Base-by-base conservation (phyloP, 2,329 filamentous ascomycete species). In the Celoporthe dispersa region DNA sequence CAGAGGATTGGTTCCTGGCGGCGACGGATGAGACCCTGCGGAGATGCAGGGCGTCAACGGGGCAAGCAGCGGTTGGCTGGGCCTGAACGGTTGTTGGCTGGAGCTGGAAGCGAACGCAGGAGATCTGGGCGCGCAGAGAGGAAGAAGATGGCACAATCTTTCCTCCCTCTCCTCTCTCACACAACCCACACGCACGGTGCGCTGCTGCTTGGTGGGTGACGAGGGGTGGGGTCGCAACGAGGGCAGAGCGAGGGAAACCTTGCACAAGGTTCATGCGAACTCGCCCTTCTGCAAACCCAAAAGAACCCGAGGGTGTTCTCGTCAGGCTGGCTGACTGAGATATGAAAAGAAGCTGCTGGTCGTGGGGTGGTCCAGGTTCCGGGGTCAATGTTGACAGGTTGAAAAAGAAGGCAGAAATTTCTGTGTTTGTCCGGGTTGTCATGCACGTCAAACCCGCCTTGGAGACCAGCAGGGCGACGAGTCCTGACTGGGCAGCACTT, bases 351-450 rank as follows among this genome's bases (percentile, higher is more conserved):
- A 48, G 7, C 33, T 31, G 25, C 16, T 11, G 14, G 57, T 59
- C 33, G 57, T n/a, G 22, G 44, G 12, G 33, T n/a, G 57, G 57
- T 37, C 33, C 8, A 37, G 33, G 57, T 60, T 31, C 57, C 57
- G 22, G 57, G 31, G 16, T 60, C 57, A 37, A 60, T 60, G 57
- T 60, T 60, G 57, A 60, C 57, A 60, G 57, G 31, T 22, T 60
- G 31, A n/a, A 60, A 60, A n/a, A 25, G 33, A 60, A 60, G 57
- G 19, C n/a, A n/a, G 33, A 60, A 60, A 60, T 60, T 60, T 60
- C 22, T 60, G 57, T 8, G 57, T 37, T 60, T 60, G 57, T n/a
- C 28, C 57, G 33, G 57, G 57, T 60, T 37, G 33, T 37, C 57
- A 60, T 60, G 57, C 57, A 60, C 57, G 57, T 60, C 57, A 60